A percentile compares a stretch with the other conserved stretches of the same genome.
Conservation (phyloP, 1,284 basidiomycete genomes). For the Sanghuangporus weigelae region DNA sequence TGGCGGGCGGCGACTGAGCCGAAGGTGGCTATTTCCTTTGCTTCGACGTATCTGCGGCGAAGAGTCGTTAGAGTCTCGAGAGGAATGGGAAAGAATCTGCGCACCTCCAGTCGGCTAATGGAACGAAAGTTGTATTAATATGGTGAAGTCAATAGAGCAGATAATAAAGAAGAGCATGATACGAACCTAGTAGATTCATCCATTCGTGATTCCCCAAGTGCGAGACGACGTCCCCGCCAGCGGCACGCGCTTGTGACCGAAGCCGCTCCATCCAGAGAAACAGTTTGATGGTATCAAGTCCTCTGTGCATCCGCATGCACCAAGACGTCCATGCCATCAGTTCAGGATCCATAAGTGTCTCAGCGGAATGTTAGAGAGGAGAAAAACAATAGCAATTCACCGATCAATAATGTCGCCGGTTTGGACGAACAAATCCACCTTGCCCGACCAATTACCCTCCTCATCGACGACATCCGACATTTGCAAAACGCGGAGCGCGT, state of each 20-base stretch:
- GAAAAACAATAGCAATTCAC: constrained; percentile 30
- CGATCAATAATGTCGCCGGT: constrained; percentile 92
- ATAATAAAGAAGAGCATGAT: not conserved
- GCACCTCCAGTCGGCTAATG: constrained; percentile 77
- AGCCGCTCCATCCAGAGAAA: constrained; percentile 80
- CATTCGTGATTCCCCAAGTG: constrained; percentile 88
- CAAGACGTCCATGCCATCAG: not conserved
- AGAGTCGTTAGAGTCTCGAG: not conserved
- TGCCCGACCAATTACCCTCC: constrained; percentile 70
- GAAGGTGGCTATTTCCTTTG: constrained; percentile 76
- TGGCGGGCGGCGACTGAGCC: constrained; percentile 68
- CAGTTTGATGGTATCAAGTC: constrained; percentile 80
- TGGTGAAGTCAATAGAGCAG: constrained; percentile 5
- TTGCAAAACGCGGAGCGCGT: constrained; percentile 68
- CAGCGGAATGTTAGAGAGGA: not conserved
- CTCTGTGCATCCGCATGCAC: constrained; percentile 40
- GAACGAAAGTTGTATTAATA: constrained; percentile 13
- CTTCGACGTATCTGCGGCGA: constrained; percentile 70
- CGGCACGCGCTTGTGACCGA: constrained; percentile 63
- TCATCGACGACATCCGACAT: constrained; percentile 72
- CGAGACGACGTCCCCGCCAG: constrained; percentile 70
- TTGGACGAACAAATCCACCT: constrained; percentile 81
- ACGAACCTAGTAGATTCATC: constrained; percentile 82
- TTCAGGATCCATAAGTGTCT: not conserved
- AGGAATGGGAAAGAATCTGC: not conserved